Evolutionary conservation across 495 filamentous ascomycete genomes (phyloP).

Genomic region (Penicillium coffeae): DNA sequence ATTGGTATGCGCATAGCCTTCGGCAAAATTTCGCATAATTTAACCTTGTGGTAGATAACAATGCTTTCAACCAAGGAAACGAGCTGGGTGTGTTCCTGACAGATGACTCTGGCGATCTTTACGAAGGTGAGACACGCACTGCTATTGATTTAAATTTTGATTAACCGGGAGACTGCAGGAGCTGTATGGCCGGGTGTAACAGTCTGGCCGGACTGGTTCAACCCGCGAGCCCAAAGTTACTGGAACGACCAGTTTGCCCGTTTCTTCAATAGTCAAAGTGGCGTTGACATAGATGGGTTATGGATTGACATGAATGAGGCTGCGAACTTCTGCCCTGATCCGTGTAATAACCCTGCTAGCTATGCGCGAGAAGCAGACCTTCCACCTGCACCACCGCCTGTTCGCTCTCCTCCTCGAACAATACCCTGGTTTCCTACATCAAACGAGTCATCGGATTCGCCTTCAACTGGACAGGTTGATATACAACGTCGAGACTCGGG

Average conservation of each 20-base stretch:
- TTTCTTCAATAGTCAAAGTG: slow-evolving; percentile 63
- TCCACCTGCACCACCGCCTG: slow-evolving; percentile 63
- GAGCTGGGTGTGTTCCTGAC: slow-evolving; percentile 63
- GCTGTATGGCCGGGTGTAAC: slow-evolving; percentile 85
- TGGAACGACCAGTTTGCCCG: slow-evolving; percentile 69
- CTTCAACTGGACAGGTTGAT: slow-evolving; percentile 5
- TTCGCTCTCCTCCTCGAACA: slow-evolving; percentile 54
- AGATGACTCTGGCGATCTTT: slow-evolving; percentile 60
- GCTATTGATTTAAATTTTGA: not conserved
- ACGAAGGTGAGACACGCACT: slow-evolving; percentile 46
- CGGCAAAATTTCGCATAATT: too few relatives aligned
- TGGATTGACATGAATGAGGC: slow-evolving; percentile 92
- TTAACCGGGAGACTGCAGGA: slow-evolving; percentile 24
- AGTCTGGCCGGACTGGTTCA: slow-evolving; percentile 84
- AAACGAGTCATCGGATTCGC: slow-evolving; percentile 56
- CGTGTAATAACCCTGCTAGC: slow-evolving; percentile 60
- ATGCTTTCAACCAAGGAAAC: slow-evolving; percentile 59
- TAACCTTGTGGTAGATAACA: slow-evolving; percentile 47
- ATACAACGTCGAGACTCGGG: slow-evolving; percentile 6
- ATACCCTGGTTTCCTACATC: slow-evolving; percentile 69
- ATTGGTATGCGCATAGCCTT: slow-evolving; percentile 32
- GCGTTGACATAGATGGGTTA: slow-evolving; percentile 78
- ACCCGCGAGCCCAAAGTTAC: slow-evolving; percentile 58
- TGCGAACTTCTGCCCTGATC: slow-evolving; percentile 67
- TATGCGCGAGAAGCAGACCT: slow-evolving; percentile 51